Base-by-base conservation (phyloP, 2,329 filamentous ascomycete genomes). In the Aurifilum marmelostoma region DNA sequence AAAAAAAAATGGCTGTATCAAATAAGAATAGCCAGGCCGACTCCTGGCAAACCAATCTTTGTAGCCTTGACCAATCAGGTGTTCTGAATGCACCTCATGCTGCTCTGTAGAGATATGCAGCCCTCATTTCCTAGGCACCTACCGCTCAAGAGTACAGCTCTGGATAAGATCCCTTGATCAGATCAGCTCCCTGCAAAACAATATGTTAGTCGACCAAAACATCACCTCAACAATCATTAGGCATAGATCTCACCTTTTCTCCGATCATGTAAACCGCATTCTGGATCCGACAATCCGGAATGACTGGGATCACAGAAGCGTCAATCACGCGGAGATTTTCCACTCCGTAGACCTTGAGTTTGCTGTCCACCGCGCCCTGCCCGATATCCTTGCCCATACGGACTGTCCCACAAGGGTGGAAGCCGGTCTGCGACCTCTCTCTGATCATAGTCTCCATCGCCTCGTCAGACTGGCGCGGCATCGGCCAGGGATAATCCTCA, bases 211-310 rank as follows among this genome's bases (percentile, higher is more conserved):
- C 34, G n/a, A 24, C 21, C 24, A 41, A 41, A 41, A 14, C 5
- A 61, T 6, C 24, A 24, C 18, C 50, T 54, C n/a, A 24, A 24
- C 11, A 24, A 6, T 8, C n/a, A 12, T 24, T 21, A 3, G 50
- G 8, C n/a, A 27, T 9, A 27, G 11, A 27, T 52, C 47, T 54
- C 16, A 54, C 50, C 50, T 54, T 54, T 27, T 54, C 50, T n/a
- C 80, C 87, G 68, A 88, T 75, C 83, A 86, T 87, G 72, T 89
- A 90, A 2, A 89, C 86, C 2, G 84, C 82, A 68, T 87, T 88
- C 75, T 89, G 87, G 62, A 88, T 88, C 1, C 86, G 82, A n/a
- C 79, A 86, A 80, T 81, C 87, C 69, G 75, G 86, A 76, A 82
- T 87, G 75, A 88, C 80, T 0, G 87, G 87, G 16, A 88, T 84